Percentiles rank a stretch among this genome's conserved stretches.
Evolutionary conservation across 2,329 filamentous ascomycete species (phyloP).

Genomic region (Penicillium digitatum): DNA sequence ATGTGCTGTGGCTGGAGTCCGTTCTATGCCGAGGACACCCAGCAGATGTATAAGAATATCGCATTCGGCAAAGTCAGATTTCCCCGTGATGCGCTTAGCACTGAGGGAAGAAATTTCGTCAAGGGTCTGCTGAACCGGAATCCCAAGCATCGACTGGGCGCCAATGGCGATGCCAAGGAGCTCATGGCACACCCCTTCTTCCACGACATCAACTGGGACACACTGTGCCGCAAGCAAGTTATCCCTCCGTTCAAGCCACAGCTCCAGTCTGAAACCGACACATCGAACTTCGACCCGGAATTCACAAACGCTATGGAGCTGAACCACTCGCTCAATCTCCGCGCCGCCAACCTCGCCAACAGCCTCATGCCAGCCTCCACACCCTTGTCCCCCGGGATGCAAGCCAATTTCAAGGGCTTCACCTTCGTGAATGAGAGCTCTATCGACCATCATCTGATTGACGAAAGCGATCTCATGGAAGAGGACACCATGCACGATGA

Average conservation of each 20-base stretch:
- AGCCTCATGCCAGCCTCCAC: constrained; percentile 82
- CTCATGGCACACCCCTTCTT: constrained; percentile 95
- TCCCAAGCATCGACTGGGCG: constrained; percentile 89
- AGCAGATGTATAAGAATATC: constrained; percentile 99
- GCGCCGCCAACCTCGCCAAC: constrained; percentile 78
- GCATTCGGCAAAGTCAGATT: constrained; percentile 98
- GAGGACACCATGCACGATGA: constrained; percentile 43
- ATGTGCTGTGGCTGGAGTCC: constrained; percentile 99
- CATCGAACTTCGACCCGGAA: constrained; percentile 97
- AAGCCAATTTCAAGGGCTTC: constrained; percentile 97
- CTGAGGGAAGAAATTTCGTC: constrained; percentile 94
- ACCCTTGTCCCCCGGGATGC: constrained; percentile 87
- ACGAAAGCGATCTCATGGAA: constrained; percentile 41
- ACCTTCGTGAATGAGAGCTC: constrained; percentile 98
- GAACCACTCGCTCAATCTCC: constrained; percentile 82
- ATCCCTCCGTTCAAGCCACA: constrained; percentile 97
- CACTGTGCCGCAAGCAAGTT: constrained; percentile 82
- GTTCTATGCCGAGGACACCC: constrained; percentile 97
- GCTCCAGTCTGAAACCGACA: constrained; percentile 90
- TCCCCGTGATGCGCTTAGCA: constrained; percentile 86
- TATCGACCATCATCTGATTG: constrained; percentile 60
- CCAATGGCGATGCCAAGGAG: constrained; percentile 85
- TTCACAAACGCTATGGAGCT: constrained; percentile 92
- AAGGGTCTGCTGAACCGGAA: constrained; percentile 97
- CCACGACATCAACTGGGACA: constrained; percentile 86